Base-by-base conservation (phyloP, 768 basidiomycete genomes). In the Lentinula aciculospora region DNA sequence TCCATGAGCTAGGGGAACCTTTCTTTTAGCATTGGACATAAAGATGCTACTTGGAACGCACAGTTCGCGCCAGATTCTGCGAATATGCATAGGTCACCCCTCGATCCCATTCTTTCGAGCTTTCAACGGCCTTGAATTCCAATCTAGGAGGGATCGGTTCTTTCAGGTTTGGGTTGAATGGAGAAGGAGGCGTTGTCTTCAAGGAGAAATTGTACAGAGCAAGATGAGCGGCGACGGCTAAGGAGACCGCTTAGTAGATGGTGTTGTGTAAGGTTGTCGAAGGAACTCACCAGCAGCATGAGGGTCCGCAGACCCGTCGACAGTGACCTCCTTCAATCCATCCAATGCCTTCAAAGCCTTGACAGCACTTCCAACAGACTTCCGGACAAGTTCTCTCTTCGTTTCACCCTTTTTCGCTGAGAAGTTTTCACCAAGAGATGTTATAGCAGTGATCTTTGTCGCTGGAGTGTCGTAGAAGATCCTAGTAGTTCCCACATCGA, bases 41-140 rank as follows among this genome's bases (percentile, higher is more conserved):
- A 13, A 39, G 17, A 45, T 25, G 12, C 10, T 37, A 29, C 45
- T n/a, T 46, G 46, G 50, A 12, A 59, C 78, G 57, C 68, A 88
- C 88, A 40, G 89, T 91, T 42, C 89, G 80, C 25, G 89, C 89
- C 60, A 89, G 71, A 67, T 92, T 93, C 71, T 93, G 92, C 3
- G 87, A 83, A 51, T 85, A 74, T 1, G 85, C 90, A 63, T 90
- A 93, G 25, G 86, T 62, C 3, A 82, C 78, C 37, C 92, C 92
- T 6, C 80, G 76, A 36, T 89, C 79, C 92, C 92, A 90, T 59
- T 83, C 85, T 63, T 76, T 67, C 6, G 83, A 81, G 2, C 63
- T 55, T 6, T 76, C 64, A 10, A 80, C 58, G 3, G 88, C 79
- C 4, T 70, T 66, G 39, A 89, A 70, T 1, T 68, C 67, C 9